Conservation (phyloP, 495 filamentous ascomycete species). For the Penicillium bialowiezense region DNA sequence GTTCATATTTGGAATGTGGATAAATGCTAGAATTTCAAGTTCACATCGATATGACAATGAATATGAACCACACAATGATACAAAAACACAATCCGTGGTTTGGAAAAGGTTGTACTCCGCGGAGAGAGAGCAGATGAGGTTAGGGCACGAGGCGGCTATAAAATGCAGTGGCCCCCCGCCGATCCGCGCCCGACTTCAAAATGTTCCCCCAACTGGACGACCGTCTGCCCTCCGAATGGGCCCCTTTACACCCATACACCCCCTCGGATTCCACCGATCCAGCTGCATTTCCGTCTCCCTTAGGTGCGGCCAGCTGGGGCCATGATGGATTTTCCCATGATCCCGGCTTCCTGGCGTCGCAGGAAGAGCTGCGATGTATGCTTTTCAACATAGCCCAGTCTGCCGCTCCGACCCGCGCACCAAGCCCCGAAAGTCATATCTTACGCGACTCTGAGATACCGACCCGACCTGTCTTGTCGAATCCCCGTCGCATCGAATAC, state of each 20-base stretch:
- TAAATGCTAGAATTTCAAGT: too few relatives aligned
- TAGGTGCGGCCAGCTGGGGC: slow-evolving; percentile 25
- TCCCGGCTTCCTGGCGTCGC: slow-evolving; percentile 35
- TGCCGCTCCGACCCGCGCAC: slow-evolving; percentile 26
- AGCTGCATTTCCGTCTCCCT: slow-evolving; percentile 19
- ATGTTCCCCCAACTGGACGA: background rate
- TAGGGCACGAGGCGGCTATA: too few relatives aligned
- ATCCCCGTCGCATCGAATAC: slow-evolving; percentile 29
- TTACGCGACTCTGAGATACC: background rate
- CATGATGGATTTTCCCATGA: slow-evolving; percentile 38
- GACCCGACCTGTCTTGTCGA: slow-evolving; percentile 23
- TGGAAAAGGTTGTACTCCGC: too few relatives aligned
- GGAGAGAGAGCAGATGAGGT: too few relatives aligned
- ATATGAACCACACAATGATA: too few relatives aligned
- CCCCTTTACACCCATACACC: slow-evolving; percentile 6
- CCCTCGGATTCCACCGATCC: slow-evolving; percentile 20
- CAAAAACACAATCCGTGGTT: too few relatives aligned
- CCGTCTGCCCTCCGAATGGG: background rate
- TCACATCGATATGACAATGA: too few relatives aligned
- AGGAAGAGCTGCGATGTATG: slow-evolving; percentile 38
- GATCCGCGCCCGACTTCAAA: background rate
- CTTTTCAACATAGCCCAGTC: slow-evolving; percentile 37
- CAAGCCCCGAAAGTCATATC: slow-evolving; percentile 15
- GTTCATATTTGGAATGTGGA: background rate
- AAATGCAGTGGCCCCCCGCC: background rate